Conservation (phyloP, 2,329 filamentous ascomycete genomes). For the Pseudogymnoascus sp. region DNA sequence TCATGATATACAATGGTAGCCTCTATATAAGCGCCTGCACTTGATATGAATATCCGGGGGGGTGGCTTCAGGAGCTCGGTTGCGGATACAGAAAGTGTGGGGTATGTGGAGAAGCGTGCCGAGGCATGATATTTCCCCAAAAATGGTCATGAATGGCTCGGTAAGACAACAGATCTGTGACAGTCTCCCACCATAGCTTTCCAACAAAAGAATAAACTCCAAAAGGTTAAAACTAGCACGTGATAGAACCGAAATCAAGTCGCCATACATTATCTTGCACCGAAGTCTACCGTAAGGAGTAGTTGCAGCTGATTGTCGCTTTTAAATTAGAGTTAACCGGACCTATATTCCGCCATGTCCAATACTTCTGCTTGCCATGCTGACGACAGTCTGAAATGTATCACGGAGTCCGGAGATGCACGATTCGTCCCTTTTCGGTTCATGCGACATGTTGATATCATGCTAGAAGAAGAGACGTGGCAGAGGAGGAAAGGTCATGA, state of each 20-base stretch:
- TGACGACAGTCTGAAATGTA: not conserved
- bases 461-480: not conserved
- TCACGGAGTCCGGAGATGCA: not conserved
- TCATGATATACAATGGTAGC: not conserved
- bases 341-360: not conserved
- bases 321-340: constrained; percentile 1
- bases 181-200: not conserved
- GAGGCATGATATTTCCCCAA: constrained; percentile 24
- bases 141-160: constrained; percentile 6
- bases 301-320: not conserved
- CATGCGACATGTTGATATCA: not conserved
- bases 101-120: constrained; percentile 6
- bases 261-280: not conserved
- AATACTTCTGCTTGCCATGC: not conserved
- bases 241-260: not conserved
- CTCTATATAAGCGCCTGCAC: not conserved
- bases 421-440: not conserved
- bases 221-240: not conserved
- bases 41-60: constrained; percentile 2
- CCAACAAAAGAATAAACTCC: not conserved
- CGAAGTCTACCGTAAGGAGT: not conserved
- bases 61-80: constrained; percentile 5
- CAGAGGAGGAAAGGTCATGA: not conserved
- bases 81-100: constrained; percentile 9
- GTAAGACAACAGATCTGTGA: not conserved